phyloP scores from a whole-genome alignment of 345 rosid genomes.

The Lepidium aucheri region DNA sequence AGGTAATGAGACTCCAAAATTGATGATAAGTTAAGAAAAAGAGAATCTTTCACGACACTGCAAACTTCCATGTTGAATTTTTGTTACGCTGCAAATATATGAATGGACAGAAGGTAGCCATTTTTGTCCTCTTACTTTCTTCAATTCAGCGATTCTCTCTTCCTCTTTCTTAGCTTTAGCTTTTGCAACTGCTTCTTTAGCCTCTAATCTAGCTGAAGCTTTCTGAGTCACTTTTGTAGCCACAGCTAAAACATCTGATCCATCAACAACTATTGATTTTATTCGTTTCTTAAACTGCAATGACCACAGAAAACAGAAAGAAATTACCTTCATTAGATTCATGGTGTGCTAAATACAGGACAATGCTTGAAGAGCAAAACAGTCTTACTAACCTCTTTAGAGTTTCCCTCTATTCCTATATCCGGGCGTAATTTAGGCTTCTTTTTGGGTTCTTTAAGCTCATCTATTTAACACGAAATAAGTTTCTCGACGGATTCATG shows the following conservation, averaged over 20 bases:
- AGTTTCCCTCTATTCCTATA: slow-evolving; percentile 39
- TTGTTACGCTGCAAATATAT: slow-evolving; percentile 14
- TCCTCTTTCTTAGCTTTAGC: slow-evolving; percentile 75
- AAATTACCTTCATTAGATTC: not conserved
- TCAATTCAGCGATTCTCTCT: slow-evolving; percentile 65
- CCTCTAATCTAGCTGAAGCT: slow-evolving; percentile 51
- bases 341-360: not conserved
- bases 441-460: slow-evolving; percentile 54
- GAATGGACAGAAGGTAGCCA: slow-evolving; percentile 68
- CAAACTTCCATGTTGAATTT: not conserved
- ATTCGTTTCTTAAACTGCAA: slow-evolving; percentile 54
- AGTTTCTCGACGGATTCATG: not conserved
- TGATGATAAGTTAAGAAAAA: not conserved
- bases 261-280: slow-evolving; percentile 54
- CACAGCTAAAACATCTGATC: slow-evolving; percentile 48
- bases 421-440: slow-evolving; percentile 69
- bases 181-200: slow-evolving; percentile 53
- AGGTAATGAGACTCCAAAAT: not conserved
- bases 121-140: slow-evolving; percentile 65
- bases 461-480: slow-evolving; percentile 34
- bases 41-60: slow-evolving; percentile 5
- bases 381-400: slow-evolving; percentile 46
- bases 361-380: not conserved
- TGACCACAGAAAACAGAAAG: not conserved
- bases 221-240: slow-evolving; percentile 48